Conservation (phyloP, 164 flowering plant genomes). For the Piper betle region DNA sequence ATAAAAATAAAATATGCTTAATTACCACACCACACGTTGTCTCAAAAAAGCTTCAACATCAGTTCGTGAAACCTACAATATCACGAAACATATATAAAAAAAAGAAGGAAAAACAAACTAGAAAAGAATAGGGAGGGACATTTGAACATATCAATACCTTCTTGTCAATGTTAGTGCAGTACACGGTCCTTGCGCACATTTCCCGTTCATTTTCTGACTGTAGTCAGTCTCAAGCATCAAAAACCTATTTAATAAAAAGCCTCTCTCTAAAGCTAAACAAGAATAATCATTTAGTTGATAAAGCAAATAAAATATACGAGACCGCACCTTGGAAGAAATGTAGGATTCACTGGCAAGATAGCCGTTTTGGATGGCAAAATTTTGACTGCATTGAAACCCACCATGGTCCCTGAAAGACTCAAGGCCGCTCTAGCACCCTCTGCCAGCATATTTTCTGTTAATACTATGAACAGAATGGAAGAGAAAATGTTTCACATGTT, state of each 20-base stretch:
- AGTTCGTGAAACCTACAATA: no score
- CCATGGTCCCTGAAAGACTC: constrained; percentile 78
- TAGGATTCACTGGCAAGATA: constrained; percentile 95
- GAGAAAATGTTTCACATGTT: background rate
- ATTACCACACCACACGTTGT: no score
- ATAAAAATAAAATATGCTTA: no score
- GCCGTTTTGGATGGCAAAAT: constrained; percentile 99
- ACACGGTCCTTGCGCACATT: constrained; percentile 95
- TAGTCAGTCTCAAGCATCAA: constrained; percentile 5
- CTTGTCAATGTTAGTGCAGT: constrained; percentile 95
- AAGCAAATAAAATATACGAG: background rate
- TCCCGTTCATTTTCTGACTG: constrained; percentile 99
- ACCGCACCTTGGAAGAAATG: constrained; percentile 78
- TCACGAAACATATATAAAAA: no score
- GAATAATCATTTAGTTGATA: background rate
- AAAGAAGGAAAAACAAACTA: no score
- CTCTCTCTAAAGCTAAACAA: constrained; percentile 2
- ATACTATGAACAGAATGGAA: background rate
- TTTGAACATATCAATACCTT: constrained; percentile 34
- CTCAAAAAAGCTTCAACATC: no score
- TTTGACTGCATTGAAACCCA: constrained; percentile 89
- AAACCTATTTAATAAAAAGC: constrained; percentile 1
- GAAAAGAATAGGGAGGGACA: no score
- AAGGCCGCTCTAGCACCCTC: constrained; percentile 87
- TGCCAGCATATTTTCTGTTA: constrained; percentile 21